Conservation (phyloP, 179 eudicot species). For the Silene vulgaris region DNA sequence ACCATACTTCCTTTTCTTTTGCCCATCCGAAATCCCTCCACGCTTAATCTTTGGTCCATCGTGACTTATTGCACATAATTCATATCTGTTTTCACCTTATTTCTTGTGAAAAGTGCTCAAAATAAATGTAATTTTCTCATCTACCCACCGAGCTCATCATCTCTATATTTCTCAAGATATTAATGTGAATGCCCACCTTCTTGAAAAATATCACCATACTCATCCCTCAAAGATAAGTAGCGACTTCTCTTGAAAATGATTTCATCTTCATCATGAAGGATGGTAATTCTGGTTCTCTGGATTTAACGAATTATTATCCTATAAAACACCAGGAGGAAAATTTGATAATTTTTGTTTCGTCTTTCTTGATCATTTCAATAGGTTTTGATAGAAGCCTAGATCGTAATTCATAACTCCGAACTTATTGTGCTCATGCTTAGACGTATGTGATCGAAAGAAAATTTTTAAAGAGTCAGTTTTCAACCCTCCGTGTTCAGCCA, state of each 20-base stretch:
- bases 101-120: not conserved
- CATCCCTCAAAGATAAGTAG: not conserved
- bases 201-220: not conserved
- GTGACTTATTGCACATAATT: not conserved
- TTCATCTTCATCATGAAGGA: not conserved
- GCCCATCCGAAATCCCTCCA: not conserved
- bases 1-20: not conserved
- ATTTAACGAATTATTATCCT: too few species aligned
- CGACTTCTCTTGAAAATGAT: not conserved
- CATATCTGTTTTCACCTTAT: not conserved
- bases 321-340: too few species aligned
- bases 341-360: too few species aligned
- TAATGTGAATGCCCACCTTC: not conserved
- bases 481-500: too few species aligned
- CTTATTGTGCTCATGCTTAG: too few species aligned
- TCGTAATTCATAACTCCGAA: too few species aligned
- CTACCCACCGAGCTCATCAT: not conserved
- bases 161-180: not conserved
- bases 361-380: too few species aligned
- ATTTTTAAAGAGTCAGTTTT: too few species aligned
- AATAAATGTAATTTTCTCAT: not conserved
- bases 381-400: too few species aligned
- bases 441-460: too few species aligned
- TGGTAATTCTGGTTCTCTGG: too few species aligned
- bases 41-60: not conserved